Evolutionary conservation across 1,284 basidiomycete species (phyloP), one percentile per base, ranked within the genome.

Genomic region (Tylopilus sp.): DNA sequence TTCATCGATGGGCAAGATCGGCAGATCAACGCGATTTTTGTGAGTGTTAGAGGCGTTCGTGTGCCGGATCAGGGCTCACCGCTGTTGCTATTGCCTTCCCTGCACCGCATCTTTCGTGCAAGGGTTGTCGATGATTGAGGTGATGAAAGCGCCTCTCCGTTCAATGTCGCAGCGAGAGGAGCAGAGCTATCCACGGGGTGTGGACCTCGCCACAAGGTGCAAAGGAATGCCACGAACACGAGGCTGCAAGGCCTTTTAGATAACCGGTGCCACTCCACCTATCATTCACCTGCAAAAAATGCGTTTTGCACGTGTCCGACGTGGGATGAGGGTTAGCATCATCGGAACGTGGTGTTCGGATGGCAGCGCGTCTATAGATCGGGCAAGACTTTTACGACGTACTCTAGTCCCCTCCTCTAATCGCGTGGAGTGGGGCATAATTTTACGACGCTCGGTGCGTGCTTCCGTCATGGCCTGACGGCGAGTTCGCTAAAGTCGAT

Each of bases 181-280:
- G 37, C 38, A 33, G 33, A 2, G 46, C 30, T 21, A 15, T 12
- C 15, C 19, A 21, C 34, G 18, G 21, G 41, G 18, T 4, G 44
- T 38, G 25, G 40, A 29, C 46, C 49, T 33, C 46, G 35, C 48
- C 33, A 41, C 58, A 42, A 43, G 51, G 43, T 42, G 28, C 42
- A 33, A 35, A 19, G 21, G 30, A 61, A 64, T 31, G 58, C 58
- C 23, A 34, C 39, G 6, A 44, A 50, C 59, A 64, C 45, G 61
- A 62, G 59, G 61, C 49, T 41, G 44, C 46, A 3, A 60, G 41
- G 45, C 43, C 1, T 41, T 59, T 60, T 64, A 62, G 59, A 60
- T 63, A 60, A 60, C 50, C 46, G 33, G 33, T 55, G 55, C 37
- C 55, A 44, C 55, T 29, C 40, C 34, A 39, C 49, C 42, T 34